A percentile compares a stretch with the other conserved stretches of the same genome.
These are phyloP conservation scores for Calocybe indica DNA, from an alignment of 768 basidiomycete genomes.

Conservation along the genomic window DNA sequence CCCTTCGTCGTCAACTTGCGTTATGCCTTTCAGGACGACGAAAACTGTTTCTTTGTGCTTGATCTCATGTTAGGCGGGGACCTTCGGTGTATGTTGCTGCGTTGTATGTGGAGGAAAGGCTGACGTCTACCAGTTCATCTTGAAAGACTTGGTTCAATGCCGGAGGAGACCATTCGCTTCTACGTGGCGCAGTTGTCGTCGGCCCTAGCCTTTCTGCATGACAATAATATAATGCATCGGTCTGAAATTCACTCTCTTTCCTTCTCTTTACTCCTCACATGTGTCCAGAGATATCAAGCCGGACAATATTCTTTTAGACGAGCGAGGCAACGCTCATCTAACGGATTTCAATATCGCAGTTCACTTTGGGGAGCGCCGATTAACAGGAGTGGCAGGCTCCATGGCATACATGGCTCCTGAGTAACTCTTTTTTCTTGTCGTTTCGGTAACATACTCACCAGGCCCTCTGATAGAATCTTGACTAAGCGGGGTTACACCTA, in stretches of 20 bases:
- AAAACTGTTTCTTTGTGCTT: slow-evolving; percentile 97
- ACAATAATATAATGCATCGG: slow-evolving; percentile 95
- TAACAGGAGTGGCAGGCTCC: slow-evolving; percentile 92
- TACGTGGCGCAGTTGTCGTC: slow-evolving; percentile 89
- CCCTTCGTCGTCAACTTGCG: slow-evolving; percentile 92
- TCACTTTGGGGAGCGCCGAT: slow-evolving; percentile 82
- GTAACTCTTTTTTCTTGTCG: slow-evolving; percentile 27
- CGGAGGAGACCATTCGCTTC: slow-evolving; percentile 78
- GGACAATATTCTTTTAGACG: slow-evolving; percentile 95
- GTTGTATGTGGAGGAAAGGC: background rate
- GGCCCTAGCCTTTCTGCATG: slow-evolving; percentile 86
- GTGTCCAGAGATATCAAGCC: slow-evolving; percentile 84
- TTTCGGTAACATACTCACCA: slow-evolving; percentile 3
- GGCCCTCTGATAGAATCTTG: slow-evolving; percentile 48
- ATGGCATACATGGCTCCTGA: slow-evolving; percentile 99
- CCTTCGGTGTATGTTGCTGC: slow-evolving; percentile 66
- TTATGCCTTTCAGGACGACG: slow-evolving; percentile 97
- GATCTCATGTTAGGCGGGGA: slow-evolving; percentile 98
- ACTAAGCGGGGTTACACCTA: slow-evolving; percentile 92
- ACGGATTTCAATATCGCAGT: slow-evolving; percentile 99
- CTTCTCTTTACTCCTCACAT: slow-evolving; percentile 14
- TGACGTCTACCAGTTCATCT: slow-evolving; percentile 62
- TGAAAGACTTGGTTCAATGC: slow-evolving; percentile 69
- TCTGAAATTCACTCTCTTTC: slow-evolving; percentile 30
- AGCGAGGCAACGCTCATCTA: slow-evolving; percentile 91